Evolutionary conservation across 73 alveolate genomes (phyloP), one percentile per base, ranked within the genome.

Genomic region (Stentor coeruleus): DNA sequence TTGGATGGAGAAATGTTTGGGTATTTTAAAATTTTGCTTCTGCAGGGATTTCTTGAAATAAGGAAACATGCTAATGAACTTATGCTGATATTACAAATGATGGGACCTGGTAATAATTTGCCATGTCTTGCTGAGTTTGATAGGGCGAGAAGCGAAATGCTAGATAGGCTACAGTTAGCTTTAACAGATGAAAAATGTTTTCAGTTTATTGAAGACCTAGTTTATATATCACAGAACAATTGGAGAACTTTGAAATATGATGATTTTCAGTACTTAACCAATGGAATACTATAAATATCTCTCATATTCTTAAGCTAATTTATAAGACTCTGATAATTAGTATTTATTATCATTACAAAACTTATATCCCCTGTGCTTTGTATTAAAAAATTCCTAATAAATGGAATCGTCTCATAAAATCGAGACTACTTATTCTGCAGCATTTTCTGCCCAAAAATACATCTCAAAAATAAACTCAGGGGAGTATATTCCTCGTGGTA

Each of bases 181-280:
- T 76, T n/a, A 77, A 89, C 88, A 59, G 93, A 86, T 74, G 91
- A 79, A 3, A 89, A 95, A 39, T 91, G 83, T 72, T 86, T 89
- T 4, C 94, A 89, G 72, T 40, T 93, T 35, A 96, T 89, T 28
- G 93, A 95, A 74, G 89, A 91, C 76, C 57, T 95, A 72, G 88
- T 95, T 37, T 82, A 84, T n/a, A 77, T 82, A 55, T 77, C 95
- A 3, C 87, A 87, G 3, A 76, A 85, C 59, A 91, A 94, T 87
- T 93, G 98, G 98, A 93, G 97, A 83, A 95, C 99, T 20, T 81
- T 85, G 2, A 91, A 89, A 82, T 95, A 95, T 79, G 99, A 95
- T 83, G 79, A 76, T 59, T 95, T 95, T 89, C 93, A 95, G 76
- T 85, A 91, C 77, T 90, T 81, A 76, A 91, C 97, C 2, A 93